Conservation (phyloP, 768 basidiomycete genomes). For the Suillus subalutaceus region DNA sequence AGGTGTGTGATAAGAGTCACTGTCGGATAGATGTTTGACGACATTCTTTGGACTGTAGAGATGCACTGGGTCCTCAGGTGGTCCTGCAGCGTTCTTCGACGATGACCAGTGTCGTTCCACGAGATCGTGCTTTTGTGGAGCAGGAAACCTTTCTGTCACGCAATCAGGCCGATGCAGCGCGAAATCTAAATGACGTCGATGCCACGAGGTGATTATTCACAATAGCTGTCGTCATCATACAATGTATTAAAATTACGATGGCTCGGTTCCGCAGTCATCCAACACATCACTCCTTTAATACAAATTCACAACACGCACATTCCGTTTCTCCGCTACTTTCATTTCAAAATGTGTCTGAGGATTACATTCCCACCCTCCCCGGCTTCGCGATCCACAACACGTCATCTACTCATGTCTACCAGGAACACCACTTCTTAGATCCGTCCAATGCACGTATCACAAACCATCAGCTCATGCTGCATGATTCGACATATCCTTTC, state of each 20-base stretch:
- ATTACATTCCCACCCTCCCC: neutral
- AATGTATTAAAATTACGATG: slow-evolving; percentile 2
- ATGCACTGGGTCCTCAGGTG: neutral
- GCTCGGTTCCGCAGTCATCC: neutral
- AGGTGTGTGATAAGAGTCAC: neutral
- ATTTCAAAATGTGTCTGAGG: neutral
- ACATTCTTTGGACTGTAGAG: neutral
- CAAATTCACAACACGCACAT: neutral
- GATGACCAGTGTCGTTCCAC: neutral
- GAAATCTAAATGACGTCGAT: slow-evolving; percentile 2
- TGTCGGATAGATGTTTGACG: neutral
- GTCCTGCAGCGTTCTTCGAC: neutral
- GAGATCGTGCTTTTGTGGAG: neutral
- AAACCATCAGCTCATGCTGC: neutral
- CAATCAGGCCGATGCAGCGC: neutral
- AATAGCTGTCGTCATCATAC: neutral
- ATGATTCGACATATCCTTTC: neutral
- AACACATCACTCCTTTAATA: neutral
- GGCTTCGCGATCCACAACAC: neutral
- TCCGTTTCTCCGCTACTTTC: slow-evolving; percentile 3
- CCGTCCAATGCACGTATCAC: neutral
- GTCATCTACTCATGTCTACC: slow-evolving; percentile 2
- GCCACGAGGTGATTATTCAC: neutral
- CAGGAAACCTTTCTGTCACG: neutral
- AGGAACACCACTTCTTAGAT: neutral